A percentile compares a stretch with the other conserved stretches of the same genome.
phyloP scores from a whole-genome alignment of 306 rosid genomes.

The Inga oerstediana region DNA sequence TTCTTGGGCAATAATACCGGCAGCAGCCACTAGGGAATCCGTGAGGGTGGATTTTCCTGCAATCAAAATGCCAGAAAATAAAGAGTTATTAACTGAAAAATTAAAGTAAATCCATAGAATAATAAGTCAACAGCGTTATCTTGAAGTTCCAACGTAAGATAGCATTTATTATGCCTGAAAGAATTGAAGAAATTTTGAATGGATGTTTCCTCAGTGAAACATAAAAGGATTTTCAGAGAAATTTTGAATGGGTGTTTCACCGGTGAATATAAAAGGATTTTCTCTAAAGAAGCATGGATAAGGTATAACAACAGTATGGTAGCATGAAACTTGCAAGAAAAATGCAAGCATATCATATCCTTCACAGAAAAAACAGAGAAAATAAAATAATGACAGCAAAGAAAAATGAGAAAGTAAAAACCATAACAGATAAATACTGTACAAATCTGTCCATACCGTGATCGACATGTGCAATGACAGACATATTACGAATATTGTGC shows the following conservation, averaged over 20 bases:
- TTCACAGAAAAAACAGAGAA: not conserved
- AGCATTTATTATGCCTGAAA: not conserved
- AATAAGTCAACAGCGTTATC: not conserved
- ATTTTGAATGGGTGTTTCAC: not conserved
- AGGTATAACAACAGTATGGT: not conserved
- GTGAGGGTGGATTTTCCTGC: conserved; percentile 87
- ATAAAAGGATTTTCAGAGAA: not conserved
- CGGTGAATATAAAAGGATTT: not conserved
- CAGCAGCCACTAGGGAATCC: conserved; percentile 93
- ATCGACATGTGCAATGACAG: conserved; percentile 92
- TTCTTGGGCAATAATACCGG: conserved; percentile 95
- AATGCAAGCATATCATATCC: not conserved
- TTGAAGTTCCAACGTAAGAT: not conserved
- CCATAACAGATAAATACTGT: not conserved
- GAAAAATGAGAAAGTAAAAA: not conserved
- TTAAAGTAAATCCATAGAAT: not conserved
- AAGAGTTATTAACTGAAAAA: not conserved
- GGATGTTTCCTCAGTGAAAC: not conserved
- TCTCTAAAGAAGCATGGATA: not conserved
- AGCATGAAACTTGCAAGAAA: not conserved
- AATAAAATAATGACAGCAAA: too few relatives aligned
- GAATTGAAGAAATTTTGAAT: not conserved
- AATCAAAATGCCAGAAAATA: not conserved
- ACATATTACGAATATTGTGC: conserved; percentile 91
- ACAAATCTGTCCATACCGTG: conserved; percentile 49